Evolutionary conservation across 345 rosid genomes (phyloP).

Genomic region (Garcia nutans): DNA sequence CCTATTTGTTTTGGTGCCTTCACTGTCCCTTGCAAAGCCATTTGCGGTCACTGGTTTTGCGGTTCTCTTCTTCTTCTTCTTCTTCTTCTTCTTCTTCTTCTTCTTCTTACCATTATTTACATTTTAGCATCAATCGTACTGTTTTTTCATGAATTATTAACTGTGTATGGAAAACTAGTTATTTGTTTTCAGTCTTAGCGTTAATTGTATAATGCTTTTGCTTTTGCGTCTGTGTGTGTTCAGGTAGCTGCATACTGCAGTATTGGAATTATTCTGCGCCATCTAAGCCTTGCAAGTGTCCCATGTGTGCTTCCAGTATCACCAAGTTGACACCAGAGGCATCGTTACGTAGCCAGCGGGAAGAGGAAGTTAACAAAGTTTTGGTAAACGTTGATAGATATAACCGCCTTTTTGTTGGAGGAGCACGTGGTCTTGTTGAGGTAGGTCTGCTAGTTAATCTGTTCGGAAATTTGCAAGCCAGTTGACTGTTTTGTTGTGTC

Average conservation of each 20-base stretch:
- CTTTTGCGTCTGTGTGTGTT: constrained; percentile 13
- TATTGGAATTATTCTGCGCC: constrained; percentile 81
- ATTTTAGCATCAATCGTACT: background rate
- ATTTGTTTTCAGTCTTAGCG: background rate
- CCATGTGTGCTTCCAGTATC: constrained; percentile 69
- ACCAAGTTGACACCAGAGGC: constrained; percentile 56
- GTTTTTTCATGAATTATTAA: background rate
- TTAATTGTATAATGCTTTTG: background rate
- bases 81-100: constrained; percentile 3
- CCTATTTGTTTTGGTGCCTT: constrained; percentile 77
- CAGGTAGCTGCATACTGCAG: constrained; percentile 81
- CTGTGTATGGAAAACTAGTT: background rate
- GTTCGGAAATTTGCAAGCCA: background rate
- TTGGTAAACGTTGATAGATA: constrained; percentile 58
- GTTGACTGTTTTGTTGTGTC: background rate
- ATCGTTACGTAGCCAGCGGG: constrained; percentile 40
- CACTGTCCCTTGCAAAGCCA: constrained; percentile 64
- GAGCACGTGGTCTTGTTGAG: constrained; percentile 60
- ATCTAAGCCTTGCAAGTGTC: constrained; percentile 82
- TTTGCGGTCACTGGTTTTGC: constrained; percentile 94
- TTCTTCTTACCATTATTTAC: background rate
- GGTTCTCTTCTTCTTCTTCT: constrained; percentile 43
- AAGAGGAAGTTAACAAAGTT: constrained; percentile 54
- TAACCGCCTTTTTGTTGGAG: constrained; percentile 75
- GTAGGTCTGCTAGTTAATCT: constrained; percentile 27